Conservation (phyloP, 2,329 filamentous ascomycete species). For the Colletotrichum sp. region DNA sequence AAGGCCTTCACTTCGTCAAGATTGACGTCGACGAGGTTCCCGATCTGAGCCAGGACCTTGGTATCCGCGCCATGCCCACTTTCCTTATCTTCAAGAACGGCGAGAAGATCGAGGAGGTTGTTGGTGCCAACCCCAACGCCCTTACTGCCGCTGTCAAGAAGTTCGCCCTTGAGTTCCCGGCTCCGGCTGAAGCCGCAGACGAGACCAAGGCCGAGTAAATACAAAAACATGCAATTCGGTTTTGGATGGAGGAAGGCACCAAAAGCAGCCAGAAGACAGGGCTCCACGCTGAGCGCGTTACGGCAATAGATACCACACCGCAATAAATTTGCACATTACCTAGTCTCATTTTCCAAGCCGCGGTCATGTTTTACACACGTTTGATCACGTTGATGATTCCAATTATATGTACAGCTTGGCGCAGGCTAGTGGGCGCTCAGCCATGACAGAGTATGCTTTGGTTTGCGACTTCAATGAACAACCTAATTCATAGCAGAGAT, state of each 20-base stretch:
- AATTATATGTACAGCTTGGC: too few relatives aligned
- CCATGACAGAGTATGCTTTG: too few relatives aligned
- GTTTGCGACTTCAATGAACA: too few relatives aligned
- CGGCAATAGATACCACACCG: background rate
- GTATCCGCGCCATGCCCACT: slow-evolving; percentile 90
- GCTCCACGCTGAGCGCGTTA: background rate
- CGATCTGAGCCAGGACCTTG: slow-evolving; percentile 77
- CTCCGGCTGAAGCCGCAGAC: too few relatives aligned
- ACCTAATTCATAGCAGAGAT: too few relatives aligned
- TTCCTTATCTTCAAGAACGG: slow-evolving; percentile 86
- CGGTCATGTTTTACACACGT: rapidly evolving
- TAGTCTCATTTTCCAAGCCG: rapidly evolving
- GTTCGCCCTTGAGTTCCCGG: slow-evolving; percentile 1
- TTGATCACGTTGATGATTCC: background rate
- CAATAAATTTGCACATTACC: background rate
- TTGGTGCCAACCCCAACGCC: slow-evolving; percentile 81
- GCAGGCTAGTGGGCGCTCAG: too few relatives aligned
- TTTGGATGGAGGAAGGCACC: background rate
- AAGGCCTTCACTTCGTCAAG: slow-evolving; percentile 79
- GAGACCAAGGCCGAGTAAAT: background rate
- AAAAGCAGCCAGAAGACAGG: background rate
- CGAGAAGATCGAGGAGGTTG: slow-evolving; percentile 72
- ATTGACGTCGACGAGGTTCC: slow-evolving; percentile 86
- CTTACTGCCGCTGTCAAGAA: slow-evolving; percentile 54
- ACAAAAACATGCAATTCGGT: background rate